Conservation (phyloP, 1,284 basidiomycete species). For the Cerrena zonata region DNA sequence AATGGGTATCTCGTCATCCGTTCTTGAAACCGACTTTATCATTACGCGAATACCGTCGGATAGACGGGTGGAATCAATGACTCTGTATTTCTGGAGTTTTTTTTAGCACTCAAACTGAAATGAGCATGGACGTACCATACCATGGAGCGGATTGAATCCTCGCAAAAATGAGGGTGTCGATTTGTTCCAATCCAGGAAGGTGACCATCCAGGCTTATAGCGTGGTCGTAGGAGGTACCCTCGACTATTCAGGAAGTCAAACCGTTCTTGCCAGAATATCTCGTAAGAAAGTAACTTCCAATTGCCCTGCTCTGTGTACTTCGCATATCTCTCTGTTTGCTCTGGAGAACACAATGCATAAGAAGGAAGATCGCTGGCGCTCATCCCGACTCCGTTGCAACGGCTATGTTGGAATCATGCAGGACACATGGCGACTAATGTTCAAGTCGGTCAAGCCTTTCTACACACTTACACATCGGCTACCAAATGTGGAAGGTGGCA, state of each 20-base stretch:
- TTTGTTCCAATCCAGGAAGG: not conserved
- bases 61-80: constrained; percentile 20
- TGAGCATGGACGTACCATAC: not conserved
- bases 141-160: not conserved
- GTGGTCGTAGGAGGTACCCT: not conserved
- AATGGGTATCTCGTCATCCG: constrained; percentile 11
- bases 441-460: too few species aligned
- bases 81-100: not conserved
- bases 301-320: not conserved
- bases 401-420: too few species aligned
- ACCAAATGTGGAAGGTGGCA: too few species aligned
- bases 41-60: constrained; percentile 16
- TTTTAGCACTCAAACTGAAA: not conserved
- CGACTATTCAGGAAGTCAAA: not conserved
- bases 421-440: too few species aligned
- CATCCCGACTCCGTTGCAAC: too few species aligned
- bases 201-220: not conserved
- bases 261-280: not conserved
- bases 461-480: too few species aligned
- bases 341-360: not conserved
- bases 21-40: constrained; percentile 14
- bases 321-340: not conserved
- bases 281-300: not conserved
- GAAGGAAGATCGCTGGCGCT: not conserved
- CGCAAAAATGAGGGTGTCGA: not conserved